Base-by-base conservation (phyloP, 768 basidiomycete species). In the Neoboletus magnificus region DNA sequence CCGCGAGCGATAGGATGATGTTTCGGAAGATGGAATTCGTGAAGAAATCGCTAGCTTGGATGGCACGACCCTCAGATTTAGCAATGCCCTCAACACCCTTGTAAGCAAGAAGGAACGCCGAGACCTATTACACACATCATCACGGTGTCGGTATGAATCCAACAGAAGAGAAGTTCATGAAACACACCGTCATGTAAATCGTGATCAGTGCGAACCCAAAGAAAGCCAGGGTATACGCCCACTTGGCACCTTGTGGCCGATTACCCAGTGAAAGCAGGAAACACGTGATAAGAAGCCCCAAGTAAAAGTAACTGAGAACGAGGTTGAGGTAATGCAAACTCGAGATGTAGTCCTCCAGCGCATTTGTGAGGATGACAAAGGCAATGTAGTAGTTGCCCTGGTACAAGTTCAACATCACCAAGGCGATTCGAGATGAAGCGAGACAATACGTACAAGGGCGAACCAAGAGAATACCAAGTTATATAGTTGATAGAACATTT, bases 401-500 rank as follows among this genome's bases (percentile, higher is more conserved):
- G 29, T 33, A 22, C 29, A 41, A 5, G 16, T 40, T 45, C 6
- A 3, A 29, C 40, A 18, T 62, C 40, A 62, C 12, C 33, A 23
- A 32, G 10, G 25, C 4, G 3, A 51, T 56, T 35, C 45, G 41
- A 13, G 12, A 47, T 11, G 22, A 36, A 43, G 40, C 23, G 10
- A 35, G 33, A 41, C 5, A 20, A 30, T 13, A 69, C 85, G 45
- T 65, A 90, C 88, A 55, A 95, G 74, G 13, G 88, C 78, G 60
- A 95, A 93, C 91, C 93, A 96, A 16, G 92, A 87, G 70, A 97
- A 98, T 60, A 98, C 80, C 54, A 97, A 71, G 70, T 94, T 97
- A 72, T 93, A 91, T 2, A 84, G 61, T 68, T 96, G 93, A 69
- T 98, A 98, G 16, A 98, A 20, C 78, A 95, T 84, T 75, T 98